Conservation (phyloP, 2,329 filamentous ascomycete genomes). For the Fusarium burgessii region DNA sequence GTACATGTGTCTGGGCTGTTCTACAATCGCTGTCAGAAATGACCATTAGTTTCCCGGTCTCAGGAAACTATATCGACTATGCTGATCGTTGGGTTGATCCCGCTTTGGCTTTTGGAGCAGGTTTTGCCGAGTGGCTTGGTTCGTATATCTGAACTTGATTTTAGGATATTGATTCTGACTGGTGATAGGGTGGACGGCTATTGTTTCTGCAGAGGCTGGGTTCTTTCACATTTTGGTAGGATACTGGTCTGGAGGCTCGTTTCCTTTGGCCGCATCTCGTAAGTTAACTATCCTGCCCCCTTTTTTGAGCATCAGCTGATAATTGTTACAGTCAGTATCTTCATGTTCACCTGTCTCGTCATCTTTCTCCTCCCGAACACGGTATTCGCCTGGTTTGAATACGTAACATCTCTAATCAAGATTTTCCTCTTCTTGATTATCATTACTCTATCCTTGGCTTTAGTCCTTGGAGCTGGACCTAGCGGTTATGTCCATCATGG, state of each 20-base stretch:
- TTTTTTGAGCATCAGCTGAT: neutral
- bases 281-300: neutral
- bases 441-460: constrained; percentile 25
- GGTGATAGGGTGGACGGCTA: constrained; percentile 29
- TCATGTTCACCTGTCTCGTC: constrained; percentile 23
- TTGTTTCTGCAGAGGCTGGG: constrained; percentile 30
- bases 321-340: constrained; percentile 5
- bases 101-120: constrained; percentile 37
- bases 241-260: constrained; percentile 21
- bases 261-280: constrained; percentile 26
- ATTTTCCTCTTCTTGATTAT: constrained; percentile 34
- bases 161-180: neutral
- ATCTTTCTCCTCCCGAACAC: constrained; percentile 34
- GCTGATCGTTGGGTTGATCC: constrained; percentile 38
- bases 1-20: constrained; percentile 33
- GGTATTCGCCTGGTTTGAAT: constrained; percentile 36
- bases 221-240: constrained; percentile 30
- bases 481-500: constrained; percentile 14
- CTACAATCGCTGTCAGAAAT: constrained; percentile 37
- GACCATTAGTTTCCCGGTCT: constrained; percentile 36
- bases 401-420: constrained; percentile 34
- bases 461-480: constrained; percentile 25
- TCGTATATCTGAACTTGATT: neutral
- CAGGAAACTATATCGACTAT: constrained; percentile 39
- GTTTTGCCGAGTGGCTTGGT: constrained; percentile 42